These are phyloP conservation scores for Leishmania gerbilli DNA, from an alignment of 208 protist species.

Conservation along the genomic window DNA sequence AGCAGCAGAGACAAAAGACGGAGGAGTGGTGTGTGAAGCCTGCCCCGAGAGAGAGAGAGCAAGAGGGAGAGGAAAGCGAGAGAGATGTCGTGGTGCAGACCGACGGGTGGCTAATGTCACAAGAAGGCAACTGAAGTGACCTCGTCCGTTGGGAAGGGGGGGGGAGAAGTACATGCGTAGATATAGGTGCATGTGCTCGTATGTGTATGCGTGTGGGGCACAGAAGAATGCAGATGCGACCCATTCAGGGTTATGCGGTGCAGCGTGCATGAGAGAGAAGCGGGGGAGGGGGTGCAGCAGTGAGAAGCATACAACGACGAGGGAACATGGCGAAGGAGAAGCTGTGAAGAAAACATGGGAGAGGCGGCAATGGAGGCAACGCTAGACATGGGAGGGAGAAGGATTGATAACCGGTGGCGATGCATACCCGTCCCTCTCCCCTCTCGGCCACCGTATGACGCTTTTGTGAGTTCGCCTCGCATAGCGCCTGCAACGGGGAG, in stretches of 20 bases:
- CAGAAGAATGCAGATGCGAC: not conserved
- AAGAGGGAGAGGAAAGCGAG: not conserved
- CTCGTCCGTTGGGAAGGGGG: not conserved
- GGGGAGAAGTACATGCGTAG: too few species aligned
- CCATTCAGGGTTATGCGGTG: not conserved
- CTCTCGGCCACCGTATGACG: not conserved
- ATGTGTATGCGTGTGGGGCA: not conserved
- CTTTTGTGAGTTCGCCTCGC: not conserved
- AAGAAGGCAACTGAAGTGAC: not conserved
- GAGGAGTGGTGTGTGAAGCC: not conserved
- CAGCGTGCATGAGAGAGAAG: not conserved
- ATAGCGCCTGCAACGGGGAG: not conserved
- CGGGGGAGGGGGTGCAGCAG: not conserved
- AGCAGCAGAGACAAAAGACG: slow-evolving; percentile 20
- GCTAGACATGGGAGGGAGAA: not conserved
- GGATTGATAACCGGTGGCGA: not conserved
- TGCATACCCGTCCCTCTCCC: not conserved
- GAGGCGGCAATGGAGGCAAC: not conserved
- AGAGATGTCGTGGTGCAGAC: slow-evolving; percentile 14
- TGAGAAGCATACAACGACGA: not conserved
- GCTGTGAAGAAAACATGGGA: not conserved
- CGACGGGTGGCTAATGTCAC: not conserved
- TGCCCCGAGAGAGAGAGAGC: not conserved
- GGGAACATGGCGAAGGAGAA: not conserved
- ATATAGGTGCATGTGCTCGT: not conserved